Base-by-base conservation (phyloP, 1,284 basidiomycete genomes). In the Polyporus tsugae region DNA sequence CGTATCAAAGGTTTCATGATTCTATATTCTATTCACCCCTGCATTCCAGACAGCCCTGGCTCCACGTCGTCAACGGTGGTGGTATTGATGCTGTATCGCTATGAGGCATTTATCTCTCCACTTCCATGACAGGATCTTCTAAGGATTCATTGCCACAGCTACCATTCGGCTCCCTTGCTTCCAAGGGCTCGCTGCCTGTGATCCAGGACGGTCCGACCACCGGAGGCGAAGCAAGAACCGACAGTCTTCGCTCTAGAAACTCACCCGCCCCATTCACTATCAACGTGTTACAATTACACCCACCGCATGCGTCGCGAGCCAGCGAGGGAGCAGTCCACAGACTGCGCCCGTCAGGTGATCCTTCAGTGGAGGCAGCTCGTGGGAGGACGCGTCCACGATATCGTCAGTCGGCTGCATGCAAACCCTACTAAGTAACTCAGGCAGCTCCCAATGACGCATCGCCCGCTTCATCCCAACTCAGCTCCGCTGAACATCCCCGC, bases 141-240 rank as follows among this genome's bases (percentile, higher is more conserved):
- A 17, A 1, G 44, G 44, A 35, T 42, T 39, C 46, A 62, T 62
- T 39, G 44, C 36, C 39, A 33, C 39, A 15, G 29, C 25, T 58
- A 57, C 53, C 39, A 25, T 22, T 64, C 57, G 63, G 57, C 57
- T 60, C 63, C 41, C 49, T 15, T 1, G 25, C 25, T 29, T 41
- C 46, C 46, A 17, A 19, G 17, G 29, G 2, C n/a, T 10, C 25
- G 10, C 46, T 15, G 35, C 62, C 25, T 44, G n/a, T 38, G 41
- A 64, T 39, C 42, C 36, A 62, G 19, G n/a, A 62, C 29, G 13
- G 44, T 33, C 60, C 44, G 44, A 33, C 44, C 29, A 35, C 44
- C 60, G 60, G 60, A 62, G 44, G 25, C 42, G 33, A 62, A 19
- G 29, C 11, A 6, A 11, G 13, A n/a, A 19, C 9, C 9, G 19